These are phyloP conservation scores for Phascolomyces articulosus DNA, from an alignment of 371 early-diverging fungal species.

Conservation along the genomic window DNA sequence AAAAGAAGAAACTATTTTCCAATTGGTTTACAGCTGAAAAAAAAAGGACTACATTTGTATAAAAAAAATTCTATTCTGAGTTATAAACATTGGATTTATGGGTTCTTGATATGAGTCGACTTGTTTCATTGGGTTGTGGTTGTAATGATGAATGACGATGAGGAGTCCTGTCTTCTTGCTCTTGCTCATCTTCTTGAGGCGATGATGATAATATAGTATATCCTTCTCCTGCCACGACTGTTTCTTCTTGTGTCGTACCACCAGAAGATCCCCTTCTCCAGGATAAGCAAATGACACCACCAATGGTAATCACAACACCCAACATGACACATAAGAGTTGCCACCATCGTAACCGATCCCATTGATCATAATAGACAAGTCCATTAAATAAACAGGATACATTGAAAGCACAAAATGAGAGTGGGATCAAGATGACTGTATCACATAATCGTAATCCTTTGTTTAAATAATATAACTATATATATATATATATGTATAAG, in stretches of 20 bases:
- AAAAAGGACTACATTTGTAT: too few species aligned
- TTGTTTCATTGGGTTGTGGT: not conserved
- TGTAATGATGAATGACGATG: too few species aligned
- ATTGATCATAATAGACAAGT: constrained; percentile 81
- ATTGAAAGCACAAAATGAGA: constrained; percentile 79
- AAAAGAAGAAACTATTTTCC: constrained; percentile 1
- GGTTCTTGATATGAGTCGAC: not conserved
- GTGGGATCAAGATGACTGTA: constrained; percentile 80
- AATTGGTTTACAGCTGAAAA: not conserved
- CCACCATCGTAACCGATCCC: constrained; percentile 64
- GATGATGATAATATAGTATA: not conserved
- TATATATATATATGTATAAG: not conserved
- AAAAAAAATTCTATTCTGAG: not conserved
- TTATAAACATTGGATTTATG: not conserved
- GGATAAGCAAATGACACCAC: constrained; percentile 72
- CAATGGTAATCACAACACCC: constrained; percentile 63
- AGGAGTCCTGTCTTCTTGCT: not conserved
- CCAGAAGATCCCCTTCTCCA: constrained; percentile 33
- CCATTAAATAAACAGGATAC: constrained; percentile 80
- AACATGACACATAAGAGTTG: constrained; percentile 67
- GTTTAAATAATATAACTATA: constrained; percentile 78
- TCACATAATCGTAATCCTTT: constrained; percentile 76
- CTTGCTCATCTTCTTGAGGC: not conserved
- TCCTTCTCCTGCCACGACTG: constrained; percentile 1
- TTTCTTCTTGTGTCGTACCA: constrained; percentile 14